phyloP scores from a whole-genome alignment of 768 basidiomycete genomes.

The Lentinus brumalis region DNA sequence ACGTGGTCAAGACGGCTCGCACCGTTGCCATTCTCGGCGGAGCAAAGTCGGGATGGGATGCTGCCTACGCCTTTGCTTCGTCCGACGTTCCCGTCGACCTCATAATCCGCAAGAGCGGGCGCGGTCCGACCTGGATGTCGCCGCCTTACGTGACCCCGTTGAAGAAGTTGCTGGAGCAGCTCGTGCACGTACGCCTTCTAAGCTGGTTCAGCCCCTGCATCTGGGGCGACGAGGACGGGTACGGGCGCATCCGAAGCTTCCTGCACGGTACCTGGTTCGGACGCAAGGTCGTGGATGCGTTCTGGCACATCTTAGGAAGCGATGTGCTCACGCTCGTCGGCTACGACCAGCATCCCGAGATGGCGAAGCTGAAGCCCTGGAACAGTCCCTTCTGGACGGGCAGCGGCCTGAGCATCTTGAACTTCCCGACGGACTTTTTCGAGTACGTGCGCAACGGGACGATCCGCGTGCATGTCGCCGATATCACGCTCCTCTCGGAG shows the following conservation, averaged over 20 bases:
- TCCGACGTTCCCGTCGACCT: not conserved
- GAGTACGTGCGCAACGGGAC: not conserved
- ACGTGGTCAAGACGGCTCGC: not conserved
- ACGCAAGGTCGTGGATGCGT: not conserved
- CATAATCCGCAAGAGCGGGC: not conserved
- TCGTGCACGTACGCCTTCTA: not conserved
- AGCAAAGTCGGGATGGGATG: not conserved
- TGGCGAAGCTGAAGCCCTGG: not conserved
- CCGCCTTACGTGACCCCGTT: not conserved
- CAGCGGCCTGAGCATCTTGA: not conserved
- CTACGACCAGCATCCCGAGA: not conserved
- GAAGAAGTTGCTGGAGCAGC: not conserved
- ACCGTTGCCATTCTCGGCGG: not conserved
- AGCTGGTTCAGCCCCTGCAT: not conserved
- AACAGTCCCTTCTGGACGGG: not conserved
- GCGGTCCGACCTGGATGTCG: not conserved
- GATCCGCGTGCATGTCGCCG: not conserved
- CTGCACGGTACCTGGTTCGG: not conserved
- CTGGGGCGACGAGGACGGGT: not conserved
- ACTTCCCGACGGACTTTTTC: not conserved
- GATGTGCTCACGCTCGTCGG: not conserved
- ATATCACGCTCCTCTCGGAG: not conserved
- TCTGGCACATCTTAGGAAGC: not conserved
- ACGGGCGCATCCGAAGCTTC: not conserved
- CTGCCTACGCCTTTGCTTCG: not conserved